A percentile compares a stretch with the other conserved stretches of the same genome.
phyloP scores from a whole-genome alignment of 176 grass and related monocot species.

The Oryza brachyantha region DNA sequence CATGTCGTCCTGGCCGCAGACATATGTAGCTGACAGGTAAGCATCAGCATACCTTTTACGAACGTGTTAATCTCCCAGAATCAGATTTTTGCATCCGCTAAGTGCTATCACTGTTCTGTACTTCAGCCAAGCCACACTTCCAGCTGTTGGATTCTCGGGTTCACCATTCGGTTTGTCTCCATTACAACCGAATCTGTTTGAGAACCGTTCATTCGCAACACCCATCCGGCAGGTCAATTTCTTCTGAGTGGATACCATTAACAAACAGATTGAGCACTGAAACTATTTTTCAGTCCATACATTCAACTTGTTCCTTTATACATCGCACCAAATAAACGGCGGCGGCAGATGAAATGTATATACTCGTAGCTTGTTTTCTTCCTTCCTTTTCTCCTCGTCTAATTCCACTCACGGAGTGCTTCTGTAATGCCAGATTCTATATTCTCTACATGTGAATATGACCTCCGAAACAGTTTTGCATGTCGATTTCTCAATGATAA shows the following conservation, averaged over 20 bases:
- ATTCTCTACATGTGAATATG: conserved; percentile 35
- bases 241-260: conserved; percentile 51
- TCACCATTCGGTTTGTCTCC: conserved; percentile 44
- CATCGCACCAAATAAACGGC: conserved; percentile 28
- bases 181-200: conserved; percentile 47
- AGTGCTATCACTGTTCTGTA: background rate
- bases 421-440: background rate
- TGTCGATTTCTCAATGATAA: background rate
- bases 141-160: conserved; percentile 36
- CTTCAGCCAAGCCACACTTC: conserved; percentile 49
- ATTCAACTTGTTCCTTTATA: conserved; percentile 7
- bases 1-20: conserved; percentile 48
- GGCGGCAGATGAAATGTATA: conserved; percentile 42
- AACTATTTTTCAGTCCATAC: conserved; percentile 24
- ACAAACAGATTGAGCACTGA: conserved; percentile 14
- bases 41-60: background rate
- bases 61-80: background rate
- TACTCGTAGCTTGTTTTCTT: conserved; percentile 6
- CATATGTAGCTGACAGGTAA: conserved; percentile 56
- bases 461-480: conserved; percentile 32
- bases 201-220: conserved; percentile 47
- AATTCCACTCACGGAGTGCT: background rate
- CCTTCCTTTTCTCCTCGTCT: background rate
- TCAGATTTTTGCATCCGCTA: background rate
- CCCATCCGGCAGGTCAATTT: conserved; percentile 67